Base-by-base conservation (phyloP, 352 stramenopile species). In the Globisporangium nodosum region DNA sequence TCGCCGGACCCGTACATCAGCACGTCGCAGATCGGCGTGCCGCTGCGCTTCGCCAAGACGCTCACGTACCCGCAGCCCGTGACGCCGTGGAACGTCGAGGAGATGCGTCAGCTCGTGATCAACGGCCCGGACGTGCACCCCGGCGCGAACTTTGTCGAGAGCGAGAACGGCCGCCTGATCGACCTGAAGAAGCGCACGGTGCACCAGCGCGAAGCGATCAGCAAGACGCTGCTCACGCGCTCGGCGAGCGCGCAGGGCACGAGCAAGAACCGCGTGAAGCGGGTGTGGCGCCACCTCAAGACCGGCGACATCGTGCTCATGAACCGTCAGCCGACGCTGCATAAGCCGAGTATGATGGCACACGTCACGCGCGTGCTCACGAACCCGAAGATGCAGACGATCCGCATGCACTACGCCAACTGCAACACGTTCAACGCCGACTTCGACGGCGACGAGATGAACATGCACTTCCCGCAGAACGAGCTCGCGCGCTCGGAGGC, bases 371-470 rank as follows among this genome's bases (percentile, higher is more conserved):
- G 97, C 58, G 96, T 99, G 57, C 78, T 99, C 37, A 95, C 85
- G 42, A 96, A 96, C 72, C 93, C 90, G 2, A 97, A 87, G 48
- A 98, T 99, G 82, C 97, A 99, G 75, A 99, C 98, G 30, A 98
- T 99, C 65, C 93, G 98, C 51, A 99, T 99, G 97, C 97, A 99
- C 82, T 99, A 99, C 72, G 97, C 97, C 39, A 99, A 99, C 82
- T 99, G 97, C 83, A 99, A 99, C 80, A 99, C 97, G 45, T 99
- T 99, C 88, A 99, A 99, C 80, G 98, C 97, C 40, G 98, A 99
- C 82, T 99, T 99, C 69, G 98, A 99, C 76, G 98, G 98, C 63
- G 98, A 99, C 74, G 98, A 99, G 85, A 99, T 99, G 87, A 99
- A 99, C 81, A 98, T 98, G 78, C 98, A 99, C 75, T 99, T 99